Conservation (phyloP, 148 eudicot genomes). For the Hydrangea macrophylla region DNA sequence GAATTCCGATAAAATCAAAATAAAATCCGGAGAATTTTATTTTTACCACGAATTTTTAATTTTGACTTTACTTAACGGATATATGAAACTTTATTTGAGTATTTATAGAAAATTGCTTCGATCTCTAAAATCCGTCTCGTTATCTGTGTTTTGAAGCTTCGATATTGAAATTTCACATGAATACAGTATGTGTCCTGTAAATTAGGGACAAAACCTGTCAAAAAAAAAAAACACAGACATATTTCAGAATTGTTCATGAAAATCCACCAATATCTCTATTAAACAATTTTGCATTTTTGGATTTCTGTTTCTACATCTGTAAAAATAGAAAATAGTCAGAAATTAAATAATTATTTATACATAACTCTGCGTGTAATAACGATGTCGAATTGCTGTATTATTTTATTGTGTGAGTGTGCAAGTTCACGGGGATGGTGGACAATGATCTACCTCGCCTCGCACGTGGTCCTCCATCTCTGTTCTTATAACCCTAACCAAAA, state of each 20-base stretch:
- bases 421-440: constrained; percentile 51
- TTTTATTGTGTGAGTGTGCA: constrained; percentile 17
- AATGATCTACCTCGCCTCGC: constrained; percentile 45
- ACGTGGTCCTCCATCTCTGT: constrained; percentile 54
- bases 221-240: constrained; percentile 22
- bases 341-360: not conserved
- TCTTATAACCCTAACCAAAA: constrained; percentile 19
- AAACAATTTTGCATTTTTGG: constrained; percentile 13
- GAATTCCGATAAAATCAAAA: not conserved
- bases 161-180: constrained; percentile 14
- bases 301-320: constrained; percentile 27
- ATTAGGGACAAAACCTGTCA: constrained; percentile 50
- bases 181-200: constrained; percentile 26
- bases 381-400: not conserved
- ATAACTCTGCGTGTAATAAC: not conserved
- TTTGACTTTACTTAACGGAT: not conserved
- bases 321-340: constrained; percentile 34
- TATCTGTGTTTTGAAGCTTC: constrained; percentile 10
- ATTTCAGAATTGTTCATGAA: constrained; percentile 20
- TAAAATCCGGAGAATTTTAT: not conserved
- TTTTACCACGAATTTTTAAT: not conserved
- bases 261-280: constrained; percentile 6
- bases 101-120: not conserved
- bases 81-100: not conserved
- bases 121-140: not conserved